Evolutionary conservation across 169 alveolate genomes (phyloP), one percentile per base, ranked within the genome.

Genomic region (Ichthyophthirius multifiliis): DNA sequence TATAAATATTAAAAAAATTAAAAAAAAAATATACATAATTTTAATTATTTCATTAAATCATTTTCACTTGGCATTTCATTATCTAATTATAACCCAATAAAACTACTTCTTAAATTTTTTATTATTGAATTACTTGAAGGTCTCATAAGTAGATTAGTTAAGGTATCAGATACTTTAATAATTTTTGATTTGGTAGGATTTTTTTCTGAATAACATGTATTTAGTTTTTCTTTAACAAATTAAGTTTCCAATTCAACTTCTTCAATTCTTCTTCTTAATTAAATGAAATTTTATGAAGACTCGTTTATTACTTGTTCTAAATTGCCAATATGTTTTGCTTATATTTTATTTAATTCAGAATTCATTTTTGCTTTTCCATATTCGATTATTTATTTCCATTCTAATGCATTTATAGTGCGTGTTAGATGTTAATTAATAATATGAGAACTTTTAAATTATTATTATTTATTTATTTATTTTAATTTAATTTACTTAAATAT

Each of bases 381-480:
- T 9, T 67, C 77, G 10, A 67, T 67, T 5, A 67, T 41, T 67
- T 67, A 41, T 67, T 67, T 67, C 77, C 77, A 67, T 37, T 67
- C 77, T 16, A 67, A 23, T 37, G 77, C 77, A 20, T 67, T 67
- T 16, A 67, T 67, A 67, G 77, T 67, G 35, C 77, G 35, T 35
- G 46, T 62, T n/a, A 67, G 31, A 39, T 67, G 77, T 41, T 67
- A 20, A 20, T 67, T 67, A 10, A 67, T 67, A 7, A 67, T 35
- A 18, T 67, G 77, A 37, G 77, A 34, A 23, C 77, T 67, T 41
- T 9, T 41, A 9, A 9, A 41, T 41, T 41, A 7, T 9, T 41
- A 41, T 9, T 41, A 41, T 65, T 32, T 37, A 15, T 3, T 39
- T 32, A n/a, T 12, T 4, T 7, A 16, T 37, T 30, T 1, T 15